These are phyloP conservation scores for Trypanosoma lewisi DNA, from an alignment of 208 protist species.

Conservation along the genomic window DNA sequence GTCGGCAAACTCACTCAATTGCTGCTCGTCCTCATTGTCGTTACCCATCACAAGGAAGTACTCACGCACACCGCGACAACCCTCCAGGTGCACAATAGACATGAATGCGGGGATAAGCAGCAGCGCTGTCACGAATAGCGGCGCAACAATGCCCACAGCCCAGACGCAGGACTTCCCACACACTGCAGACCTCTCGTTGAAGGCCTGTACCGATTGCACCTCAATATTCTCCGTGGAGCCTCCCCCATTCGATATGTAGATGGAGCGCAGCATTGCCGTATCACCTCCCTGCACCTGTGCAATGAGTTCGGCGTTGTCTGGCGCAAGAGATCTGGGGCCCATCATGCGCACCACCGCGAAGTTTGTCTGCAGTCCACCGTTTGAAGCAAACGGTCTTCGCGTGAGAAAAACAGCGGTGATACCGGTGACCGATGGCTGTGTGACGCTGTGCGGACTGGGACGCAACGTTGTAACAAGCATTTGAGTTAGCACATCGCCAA, in stretches of 20 bases:
- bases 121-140: background rate
- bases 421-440: background rate
- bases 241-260: background rate
- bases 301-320: background rate
- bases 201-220: background rate
- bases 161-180: background rate
- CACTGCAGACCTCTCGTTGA: background rate
- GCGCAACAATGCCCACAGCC: background rate
- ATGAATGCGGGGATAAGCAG: background rate
- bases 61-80: background rate
- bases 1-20: background rate
- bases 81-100: background rate
- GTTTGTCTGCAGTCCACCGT: background rate
- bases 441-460: background rate
- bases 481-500: background rate
- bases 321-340: background rate
- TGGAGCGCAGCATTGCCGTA: background rate
- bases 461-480: background rate
- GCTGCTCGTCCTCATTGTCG: background rate
- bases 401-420: slow-evolving; percentile 4
- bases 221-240: background rate
- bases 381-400: background rate
- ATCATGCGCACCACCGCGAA: slow-evolving; percentile 8
- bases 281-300: background rate
- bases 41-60: background rate